Base-by-base conservation (phyloP, 495 filamentous ascomycete species). In the Clavariopsis aquatica region DNA sequence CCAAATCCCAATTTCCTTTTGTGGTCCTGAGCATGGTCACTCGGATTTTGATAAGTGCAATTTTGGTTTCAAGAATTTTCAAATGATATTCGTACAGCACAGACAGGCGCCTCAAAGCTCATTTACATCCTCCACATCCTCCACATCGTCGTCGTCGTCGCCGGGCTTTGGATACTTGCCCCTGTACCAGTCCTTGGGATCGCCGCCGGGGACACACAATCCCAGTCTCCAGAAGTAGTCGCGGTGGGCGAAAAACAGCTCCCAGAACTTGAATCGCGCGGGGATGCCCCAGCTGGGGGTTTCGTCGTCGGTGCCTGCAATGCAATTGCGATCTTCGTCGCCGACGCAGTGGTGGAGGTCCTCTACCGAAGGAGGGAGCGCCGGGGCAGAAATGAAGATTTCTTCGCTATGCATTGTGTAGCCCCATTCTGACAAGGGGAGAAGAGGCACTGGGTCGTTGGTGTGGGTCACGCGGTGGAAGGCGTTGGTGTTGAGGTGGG, bases 221-320 rank as follows among this genome's bases (percentile, higher is more conserved):
- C 94, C 94, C 62, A 98, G 71, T 31, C 94, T 78, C 89, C 92
- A 94, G 74, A 98, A 98, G 72, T 98, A 98, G 76, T 98, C 94
- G 56, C 94, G 80, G 78, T 98, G 94, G 17, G 93, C 88, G 78
- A 92, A 92, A 73, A 97, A 89, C n/a, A 96, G 77, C 78, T 96
- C 85, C 90, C 95, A 94, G 10, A 93, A 81, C 72, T 87, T 87
- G 66, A 86, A 87, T 49, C 85, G 77, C 10, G 82, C 73, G 17
- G 90, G 89, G 20, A 92, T 72, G 69, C 67, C 66, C 74, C 69
- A 71, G 31, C 62, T 60, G 9, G 64, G 49, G 0, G 49, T 28
- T 19, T 72, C 66, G 24, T 53, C 49, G 31, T 72, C 74, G 9
- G 65, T 80, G 0, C 86, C 85, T 17, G 84, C 84, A 65, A 88